These are phyloP conservation scores for Trichoderma parareesei DNA, from an alignment of 495 filamentous ascomycete species.

Conservation along the genomic window DNA sequence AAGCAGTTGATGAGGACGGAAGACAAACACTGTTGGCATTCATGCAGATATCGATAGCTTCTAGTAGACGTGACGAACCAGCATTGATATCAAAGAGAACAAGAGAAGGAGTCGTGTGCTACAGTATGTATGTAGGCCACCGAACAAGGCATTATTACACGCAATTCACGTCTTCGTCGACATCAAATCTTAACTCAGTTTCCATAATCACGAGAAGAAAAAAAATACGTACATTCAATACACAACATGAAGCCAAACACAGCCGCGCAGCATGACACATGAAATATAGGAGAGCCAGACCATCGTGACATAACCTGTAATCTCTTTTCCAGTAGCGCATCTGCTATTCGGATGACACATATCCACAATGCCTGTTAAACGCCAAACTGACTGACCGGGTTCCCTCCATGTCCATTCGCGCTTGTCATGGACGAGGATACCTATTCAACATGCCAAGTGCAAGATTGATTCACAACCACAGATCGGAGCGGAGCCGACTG, in stretches of 20 bases:
- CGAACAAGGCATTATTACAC: too few relatives aligned
- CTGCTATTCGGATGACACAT: slow-evolving; percentile 9
- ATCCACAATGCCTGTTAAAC: slow-evolving; percentile 8
- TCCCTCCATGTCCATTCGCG: slow-evolving; percentile 2
- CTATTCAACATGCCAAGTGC: not conserved
- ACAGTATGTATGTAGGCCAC: too few relatives aligned
- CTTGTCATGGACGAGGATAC: not conserved
- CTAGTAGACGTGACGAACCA: too few relatives aligned
- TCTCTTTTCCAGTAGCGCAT: slow-evolving; percentile 7
- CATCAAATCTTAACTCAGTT: not conserved
- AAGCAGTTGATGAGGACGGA: too few relatives aligned
- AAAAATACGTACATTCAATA: not conserved
- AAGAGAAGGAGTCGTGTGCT: too few relatives aligned
- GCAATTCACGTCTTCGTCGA: too few relatives aligned
- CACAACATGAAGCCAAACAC: slow-evolving; percentile 1
- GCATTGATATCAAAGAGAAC: too few relatives aligned
- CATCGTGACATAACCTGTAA: slow-evolving; percentile 7
- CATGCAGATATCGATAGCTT: too few relatives aligned
- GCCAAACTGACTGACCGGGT: slow-evolving; percentile 5
- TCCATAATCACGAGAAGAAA: not conserved
- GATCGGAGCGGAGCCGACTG: not conserved
- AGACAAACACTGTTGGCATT: too few relatives aligned
- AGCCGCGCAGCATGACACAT: slow-evolving; percentile 4
- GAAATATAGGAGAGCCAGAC: slow-evolving; percentile 5
- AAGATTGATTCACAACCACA: slow-evolving; percentile 1